Evolutionary conservation across 306 rosid genomes (phyloP), one percentile per base, ranked within the genome.

Genomic region (Lathyrus sativus): DNA sequence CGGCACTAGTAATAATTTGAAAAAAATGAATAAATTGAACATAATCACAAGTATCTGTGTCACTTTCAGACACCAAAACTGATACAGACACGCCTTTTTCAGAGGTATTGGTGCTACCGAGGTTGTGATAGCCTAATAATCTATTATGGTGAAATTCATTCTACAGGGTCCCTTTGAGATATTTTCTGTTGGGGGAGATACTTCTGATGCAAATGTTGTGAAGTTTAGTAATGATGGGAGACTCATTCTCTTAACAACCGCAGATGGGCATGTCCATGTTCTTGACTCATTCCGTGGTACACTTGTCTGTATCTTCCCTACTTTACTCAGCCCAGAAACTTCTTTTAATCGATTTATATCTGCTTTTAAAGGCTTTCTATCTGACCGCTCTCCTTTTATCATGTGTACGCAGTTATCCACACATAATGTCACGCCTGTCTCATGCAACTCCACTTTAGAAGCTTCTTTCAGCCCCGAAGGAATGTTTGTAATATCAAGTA

Each of bases 381-480:
- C 29, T 64, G 60, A 65, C 7, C 65, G 24, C 37, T 41, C 60
- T 78, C 44, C 65, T 13, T 63, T 63, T 46, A 26, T 57, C 46
- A 54, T 8, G 56, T 74, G 44, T 67, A 45, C 72, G 15, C 69
- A 93, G 98, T 78, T 93, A 78, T 85, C 90, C 65, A 88, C 97
- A 2, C 84, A 86, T 79, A 90, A 85, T 62, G 96, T 86, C 39
- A 79, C 77, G 38, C 97, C 91, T 46, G 91, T 93, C 65, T 88
- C 95, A 17, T 57, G 79, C 70, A 87, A 81, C 71, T 85, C 97
- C 68, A 93, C 96, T 8, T 76, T 93, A 76, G 98, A 93, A 85
- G 97, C 97, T 67, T 90, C 98, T 76, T 93, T 90, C 85, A 93
- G 96, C 72, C 97, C 97, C 0, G 97, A 93, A 70, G 97, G 98